Percentiles rank a stretch among this genome's conserved stretches.
phyloP scores from a whole-genome alignment of 2,329 filamentous ascomycete genomes.

The Stylonectria norvegica region DNA sequence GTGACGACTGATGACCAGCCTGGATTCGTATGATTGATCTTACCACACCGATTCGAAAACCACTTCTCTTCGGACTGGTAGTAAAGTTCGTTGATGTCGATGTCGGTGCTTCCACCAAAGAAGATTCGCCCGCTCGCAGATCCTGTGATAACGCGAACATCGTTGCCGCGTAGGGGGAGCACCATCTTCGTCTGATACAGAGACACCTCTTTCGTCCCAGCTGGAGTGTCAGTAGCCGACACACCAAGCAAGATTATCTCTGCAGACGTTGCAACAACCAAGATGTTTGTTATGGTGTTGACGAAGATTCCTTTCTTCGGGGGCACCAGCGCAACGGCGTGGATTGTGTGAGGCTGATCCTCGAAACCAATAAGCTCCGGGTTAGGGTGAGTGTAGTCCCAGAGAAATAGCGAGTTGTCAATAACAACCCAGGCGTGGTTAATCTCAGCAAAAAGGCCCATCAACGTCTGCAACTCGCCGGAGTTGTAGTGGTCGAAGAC shows the following conservation, averaged over 20 bases:
- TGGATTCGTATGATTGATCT: conserved; percentile 80
- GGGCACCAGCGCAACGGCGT: conserved; percentile 81
- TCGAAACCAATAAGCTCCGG: conserved; percentile 91
- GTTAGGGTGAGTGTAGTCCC: conserved; percentile 94
- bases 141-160: conserved; percentile 74
- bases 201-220: conserved; percentile 68
- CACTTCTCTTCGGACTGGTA: conserved; percentile 98
- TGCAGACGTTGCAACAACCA: conserved; percentile 81
- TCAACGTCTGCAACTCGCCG: conserved; percentile 81
- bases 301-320: conserved; percentile 88
- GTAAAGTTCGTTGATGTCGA: conserved; percentile 88
- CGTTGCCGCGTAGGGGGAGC: conserved; percentile 69
- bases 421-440: conserved; percentile 95
- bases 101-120: conserved; percentile 75
- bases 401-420: conserved; percentile 92
- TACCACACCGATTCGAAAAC: conserved; percentile 86
- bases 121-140: conserved; percentile 89
- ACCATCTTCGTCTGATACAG: conserved; percentile 89
- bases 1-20: conserved; percentile 65
- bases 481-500: conserved; percentile 92
- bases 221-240: conserved; percentile 61
- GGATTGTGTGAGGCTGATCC: conserved; percentile 82
- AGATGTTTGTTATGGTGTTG: conserved; percentile 76
- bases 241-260: conserved; percentile 88
- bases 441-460: conserved; percentile 93